Percentiles rank a stretch among this genome's conserved stretches.
phyloP scores from a whole-genome alignment of 345 rosid genomes.

The Acer saccharum region DNA sequence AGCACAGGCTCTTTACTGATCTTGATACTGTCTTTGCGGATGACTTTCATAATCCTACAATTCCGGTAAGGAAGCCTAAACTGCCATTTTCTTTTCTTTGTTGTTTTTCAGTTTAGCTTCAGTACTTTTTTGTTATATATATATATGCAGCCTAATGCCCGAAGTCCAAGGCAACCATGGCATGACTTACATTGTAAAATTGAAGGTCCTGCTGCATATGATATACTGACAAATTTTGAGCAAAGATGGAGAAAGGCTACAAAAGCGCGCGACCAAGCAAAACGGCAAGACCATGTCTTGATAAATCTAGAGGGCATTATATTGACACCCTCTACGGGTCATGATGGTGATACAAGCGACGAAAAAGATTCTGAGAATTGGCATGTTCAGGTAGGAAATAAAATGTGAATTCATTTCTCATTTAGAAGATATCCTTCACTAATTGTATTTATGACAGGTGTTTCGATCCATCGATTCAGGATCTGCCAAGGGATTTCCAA shows the following conservation, averaged over 20 bases:
- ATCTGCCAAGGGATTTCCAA: conserved; percentile 70
- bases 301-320: conserved; percentile 56
- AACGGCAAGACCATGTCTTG: conserved; percentile 61
- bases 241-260: conserved; percentile 67
- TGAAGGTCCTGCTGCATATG: conserved; percentile 80
- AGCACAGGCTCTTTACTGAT: conserved; percentile 58
- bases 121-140: no score
- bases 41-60: conserved; percentile 69
- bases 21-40: conserved; percentile 51
- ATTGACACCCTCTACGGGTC: conserved; percentile 47
- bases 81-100: no score
- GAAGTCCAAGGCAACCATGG: conserved; percentile 81
- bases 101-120: no score
- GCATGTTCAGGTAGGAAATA: conserved; percentile 61
- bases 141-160: conserved; percentile 28
- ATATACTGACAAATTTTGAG: conserved; percentile 61
- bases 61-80: conserved; percentile 36
- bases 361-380: conserved; percentile 67
- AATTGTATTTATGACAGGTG: conserved; percentile 32
- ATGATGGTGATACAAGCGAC: conserved; percentile 38
- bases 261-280: conserved; percentile 52
- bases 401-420: not conserved
- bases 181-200: conserved; percentile 77
- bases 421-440: not conserved
- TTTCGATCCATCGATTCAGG: conserved; percentile 85